These are phyloP conservation scores for Canavalia ensiformis DNA, from an alignment of 306 rosid genomes.

Conservation along the genomic window DNA sequence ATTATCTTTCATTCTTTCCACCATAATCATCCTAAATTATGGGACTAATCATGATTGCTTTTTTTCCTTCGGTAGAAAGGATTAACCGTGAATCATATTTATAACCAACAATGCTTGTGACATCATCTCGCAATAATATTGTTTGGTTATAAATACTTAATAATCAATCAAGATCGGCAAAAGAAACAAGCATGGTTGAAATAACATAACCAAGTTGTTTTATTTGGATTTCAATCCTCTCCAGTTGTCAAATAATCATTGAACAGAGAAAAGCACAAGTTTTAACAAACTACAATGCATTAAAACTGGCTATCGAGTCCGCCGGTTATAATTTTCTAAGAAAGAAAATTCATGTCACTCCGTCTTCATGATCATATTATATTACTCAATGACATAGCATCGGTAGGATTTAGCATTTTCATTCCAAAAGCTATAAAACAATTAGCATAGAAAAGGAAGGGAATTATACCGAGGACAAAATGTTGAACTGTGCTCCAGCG, in stretches of 20 bases:
- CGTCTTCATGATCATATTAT: background rate
- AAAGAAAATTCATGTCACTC: background rate
- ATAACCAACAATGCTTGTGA: background rate
- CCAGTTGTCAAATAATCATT: background rate
- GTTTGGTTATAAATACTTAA: background rate
- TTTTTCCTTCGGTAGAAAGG: no score
- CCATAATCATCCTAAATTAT: no score
- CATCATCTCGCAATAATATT: background rate
- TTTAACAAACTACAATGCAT: background rate
- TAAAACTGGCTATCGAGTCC: no score
- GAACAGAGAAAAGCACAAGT: background rate
- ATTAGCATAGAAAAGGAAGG: background rate
- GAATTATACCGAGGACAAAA: slow-evolving; percentile 78
- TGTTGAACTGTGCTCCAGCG: slow-evolving; percentile 73
- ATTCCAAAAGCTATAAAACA: background rate
- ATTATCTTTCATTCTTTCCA: no score
- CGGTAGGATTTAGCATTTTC: background rate
- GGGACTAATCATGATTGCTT: no score
- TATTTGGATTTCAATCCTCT: background rate
- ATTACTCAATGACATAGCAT: background rate
- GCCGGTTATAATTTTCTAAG: no score
- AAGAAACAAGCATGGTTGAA: background rate
- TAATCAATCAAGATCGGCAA: background rate
- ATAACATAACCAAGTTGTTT: background rate
- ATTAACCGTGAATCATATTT: background rate